These are phyloP conservation scores for Chaetomiaceae sp. DNA, from an alignment of 2,329 filamentous ascomycete genomes.

Conservation along the genomic window DNA sequence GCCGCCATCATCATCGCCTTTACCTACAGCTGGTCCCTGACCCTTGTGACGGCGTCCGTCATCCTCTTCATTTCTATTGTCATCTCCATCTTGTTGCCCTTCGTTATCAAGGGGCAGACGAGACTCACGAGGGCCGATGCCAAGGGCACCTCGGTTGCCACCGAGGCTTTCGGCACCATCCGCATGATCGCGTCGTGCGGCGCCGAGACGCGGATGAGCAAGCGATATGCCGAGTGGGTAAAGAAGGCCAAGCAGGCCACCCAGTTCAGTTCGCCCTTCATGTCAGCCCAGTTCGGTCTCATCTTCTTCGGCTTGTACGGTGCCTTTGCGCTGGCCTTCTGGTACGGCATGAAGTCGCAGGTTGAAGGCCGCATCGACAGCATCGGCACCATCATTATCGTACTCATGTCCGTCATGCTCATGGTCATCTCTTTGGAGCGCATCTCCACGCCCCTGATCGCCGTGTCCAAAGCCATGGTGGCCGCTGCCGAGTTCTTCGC, in stretches of 20 bases:
- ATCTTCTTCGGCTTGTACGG: slow-evolving; percentile 52
- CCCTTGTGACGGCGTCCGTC: slow-evolving; percentile 54
- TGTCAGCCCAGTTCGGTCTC: slow-evolving; percentile 50
- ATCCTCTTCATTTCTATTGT: slow-evolving; percentile 53
- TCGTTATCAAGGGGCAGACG: slow-evolving; percentile 50
- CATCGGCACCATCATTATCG: slow-evolving; percentile 52
- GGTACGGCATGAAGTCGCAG: slow-evolving; percentile 55
- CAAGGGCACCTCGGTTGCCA: slow-evolving; percentile 56
- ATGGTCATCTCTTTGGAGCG: slow-evolving; percentile 54
- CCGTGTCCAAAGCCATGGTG: slow-evolving; percentile 53
- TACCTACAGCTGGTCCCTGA: slow-evolving; percentile 54
- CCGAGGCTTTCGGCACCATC: slow-evolving; percentile 56
- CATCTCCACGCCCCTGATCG: slow-evolving; percentile 55
- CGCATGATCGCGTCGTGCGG: slow-evolving; percentile 61
- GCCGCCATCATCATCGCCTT: slow-evolving; percentile 53
- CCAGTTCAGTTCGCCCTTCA: slow-evolving; percentile 45
- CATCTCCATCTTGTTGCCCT: slow-evolving; percentile 47
- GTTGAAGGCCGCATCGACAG: slow-evolving; percentile 43
- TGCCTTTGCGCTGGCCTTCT: slow-evolving; percentile 56
- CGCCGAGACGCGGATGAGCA: slow-evolving; percentile 51
- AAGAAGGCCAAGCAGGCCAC: slow-evolving; percentile 50
- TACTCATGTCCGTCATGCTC: slow-evolving; percentile 56
- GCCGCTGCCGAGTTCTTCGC: slow-evolving; percentile 56
- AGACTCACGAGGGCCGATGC: slow-evolving; percentile 49
- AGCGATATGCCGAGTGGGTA: slow-evolving; percentile 52